These are phyloP conservation scores for Goffeauzyma gilvescens DNA, from an alignment of 768 basidiomycete genomes.

Conservation along the genomic window DNA sequence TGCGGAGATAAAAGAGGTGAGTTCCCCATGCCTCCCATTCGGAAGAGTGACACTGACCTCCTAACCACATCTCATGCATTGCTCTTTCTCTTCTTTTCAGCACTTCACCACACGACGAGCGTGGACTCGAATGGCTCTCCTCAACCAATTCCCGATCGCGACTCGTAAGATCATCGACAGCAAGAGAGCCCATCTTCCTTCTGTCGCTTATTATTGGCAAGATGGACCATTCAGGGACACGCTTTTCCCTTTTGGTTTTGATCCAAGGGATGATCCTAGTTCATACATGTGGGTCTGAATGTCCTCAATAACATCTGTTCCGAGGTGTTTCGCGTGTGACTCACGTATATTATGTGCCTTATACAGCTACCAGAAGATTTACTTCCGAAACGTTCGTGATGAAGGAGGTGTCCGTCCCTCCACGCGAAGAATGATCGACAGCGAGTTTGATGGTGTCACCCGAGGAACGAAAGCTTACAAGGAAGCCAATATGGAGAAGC, in stretches of 20 bases:
- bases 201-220: conserved; percentile 69
- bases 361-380: conserved; percentile 68
- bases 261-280: conserved; percentile 55
- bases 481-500: background rate
- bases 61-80: too few relatives aligned
- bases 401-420: background rate
- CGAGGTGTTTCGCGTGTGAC: background rate
- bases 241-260: conserved; percentile 67
- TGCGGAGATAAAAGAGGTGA: conserved; percentile 16
- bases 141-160: conserved; percentile 54
- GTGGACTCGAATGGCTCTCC: conserved; percentile 72
- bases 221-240: conserved; percentile 92
- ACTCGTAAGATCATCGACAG: conserved; percentile 60
- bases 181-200: conserved; percentile 59
- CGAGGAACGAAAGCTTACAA: conserved; percentile 11
- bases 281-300: conserved; percentile 51
- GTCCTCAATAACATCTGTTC: too few relatives aligned
- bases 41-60: too few relatives aligned
- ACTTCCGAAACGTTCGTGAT: conserved; percentile 40
- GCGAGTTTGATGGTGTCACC: conserved; percentile 5
- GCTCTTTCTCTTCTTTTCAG: too few relatives aligned
- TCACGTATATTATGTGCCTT: background rate
- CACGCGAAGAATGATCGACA: background rate
- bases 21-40: too few relatives aligned
- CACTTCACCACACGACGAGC: conserved; percentile 56